Percentiles rank a stretch among this genome's conserved stretches.
Conservation (phyloP, 2,329 filamentous ascomycete genomes). For the Dissoconium aciculare region DNA sequence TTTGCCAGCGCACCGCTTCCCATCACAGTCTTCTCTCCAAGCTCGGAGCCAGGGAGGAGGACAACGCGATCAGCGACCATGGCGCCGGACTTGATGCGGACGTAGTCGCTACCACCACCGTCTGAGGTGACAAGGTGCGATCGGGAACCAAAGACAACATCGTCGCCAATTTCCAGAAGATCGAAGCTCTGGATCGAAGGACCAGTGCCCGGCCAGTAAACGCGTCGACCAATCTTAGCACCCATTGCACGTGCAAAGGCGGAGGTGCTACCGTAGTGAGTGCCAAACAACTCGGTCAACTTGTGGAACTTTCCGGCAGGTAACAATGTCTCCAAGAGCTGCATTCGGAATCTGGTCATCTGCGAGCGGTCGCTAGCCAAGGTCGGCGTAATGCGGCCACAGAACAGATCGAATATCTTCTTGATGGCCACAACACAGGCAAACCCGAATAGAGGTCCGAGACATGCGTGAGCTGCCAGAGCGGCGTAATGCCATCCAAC, state of each 20-base stretch:
- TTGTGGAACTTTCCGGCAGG: constrained; percentile 33
- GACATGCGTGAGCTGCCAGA: constrained; percentile 26
- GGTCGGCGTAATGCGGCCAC: constrained; percentile 22
- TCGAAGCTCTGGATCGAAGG: constrained; percentile 41
- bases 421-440: constrained; percentile 30
- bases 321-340: constrained; percentile 32
- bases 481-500: constrained; percentile 39
- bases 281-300: constrained; percentile 38
- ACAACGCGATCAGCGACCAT: constrained; percentile 45
- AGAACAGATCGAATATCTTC: constrained; percentile 25
- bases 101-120: constrained; percentile 33
- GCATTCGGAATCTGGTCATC: constrained; percentile 32
- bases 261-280: constrained; percentile 42
- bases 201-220: constrained; percentile 45
- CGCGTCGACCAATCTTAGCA: constrained; percentile 37
- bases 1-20: constrained; percentile 40
- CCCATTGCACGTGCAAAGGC: constrained; percentile 37
- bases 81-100: constrained; percentile 34
- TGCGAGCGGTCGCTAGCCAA: constrained; percentile 22
- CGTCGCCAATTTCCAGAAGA: constrained; percentile 40
- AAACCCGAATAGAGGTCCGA: constrained; percentile 35
- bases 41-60: constrained; percentile 36
- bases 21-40: constrained; percentile 37
- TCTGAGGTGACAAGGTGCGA: constrained; percentile 41
- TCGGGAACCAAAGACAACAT: constrained; percentile 46